Evolutionary conservation across 768 basidiomycete genomes (phyloP), one percentile per base, ranked within the genome.

Genomic region (Mrakia hoshinonis): DNA sequence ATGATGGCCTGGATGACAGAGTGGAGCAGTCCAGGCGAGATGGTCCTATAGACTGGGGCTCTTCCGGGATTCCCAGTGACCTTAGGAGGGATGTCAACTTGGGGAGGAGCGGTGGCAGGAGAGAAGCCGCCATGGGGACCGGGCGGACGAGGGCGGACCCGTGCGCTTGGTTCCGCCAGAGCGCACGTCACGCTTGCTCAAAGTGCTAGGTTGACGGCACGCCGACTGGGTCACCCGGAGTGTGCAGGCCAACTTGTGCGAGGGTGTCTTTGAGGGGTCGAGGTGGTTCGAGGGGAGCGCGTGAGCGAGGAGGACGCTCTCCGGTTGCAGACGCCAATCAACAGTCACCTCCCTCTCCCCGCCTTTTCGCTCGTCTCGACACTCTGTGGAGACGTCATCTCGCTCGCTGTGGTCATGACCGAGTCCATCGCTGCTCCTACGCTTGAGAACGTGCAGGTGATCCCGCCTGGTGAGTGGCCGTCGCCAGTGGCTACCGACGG

Each of bases 361-460:
- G 31, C n/a, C 10, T 31, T 58, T 36, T 15, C 24, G 4, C 13
- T 36, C 9, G 24, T n/a, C 10, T 34, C n/a, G n/a, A n/a, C n/a
- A n/a, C n/a, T n/a, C n/a, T n/a, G n/a, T 34, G 2, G 7, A 20
- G 26, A 12, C 29, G 24, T 1, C 6, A 3, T 34, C 18, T 18
- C 34, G 29, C n/a, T 22, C 34, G 31, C 4, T 18, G 34, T 31
- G 18, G 22, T 22, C 58, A 61, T 61, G 58, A 22, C 58, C 31
- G 58, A 61, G 31, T 22, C 34, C 22, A 61, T 61, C 1, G 34
- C 36, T 7, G 31, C 58, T 39, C 58, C 58, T 22, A 61, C 58
- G 18, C 34, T 61, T 22, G 58, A 61, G 15, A 61, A 61, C n/a
- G 31, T 61, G 15, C 58, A 61, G n/a, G 58, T 39, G 18, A 61